Evolutionary conservation across 2,329 filamentous ascomycete genomes (phyloP), one percentile per base, ranked within the genome.

Genomic region (Parasarocladium wereldwijsianum): DNA sequence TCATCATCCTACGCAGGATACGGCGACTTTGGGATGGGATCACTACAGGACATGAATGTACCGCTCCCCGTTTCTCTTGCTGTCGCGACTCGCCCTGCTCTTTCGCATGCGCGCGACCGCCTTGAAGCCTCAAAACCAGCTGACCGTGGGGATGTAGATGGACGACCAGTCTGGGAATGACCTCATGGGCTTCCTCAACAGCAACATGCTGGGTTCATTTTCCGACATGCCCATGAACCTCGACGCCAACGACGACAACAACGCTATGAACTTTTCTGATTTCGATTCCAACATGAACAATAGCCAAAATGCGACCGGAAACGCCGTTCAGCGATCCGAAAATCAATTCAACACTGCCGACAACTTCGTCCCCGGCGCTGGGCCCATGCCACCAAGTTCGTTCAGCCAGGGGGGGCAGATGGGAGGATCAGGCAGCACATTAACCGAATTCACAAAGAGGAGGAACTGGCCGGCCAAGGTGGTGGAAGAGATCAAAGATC

Each of bases 401-500:
- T 55, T 57, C 34, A 41, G 45, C 30, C 47, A 52, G 28, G 35
- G 50, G 17, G 29, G 25, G 9, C 17, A 24, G 10, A n/a, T 24
- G n/a, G 29, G 24, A 15, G 48, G 46, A 36, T 18, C n/a, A 9
- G 50, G 50, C 32, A 64, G 50, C 43, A 62, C 60, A 11, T 43
- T 71, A 38, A 70, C 65, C 36, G 66, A 71, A 45, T 71, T 71
- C 36, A 71, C 66, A 25, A 71, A 71, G 50, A 55, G 67, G 42
- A 58, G 65, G 35, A 70, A 90, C 48, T 94, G 87, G 87, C 79
- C 83, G 11, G 81, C 86, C 49, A 78, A 82, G 40, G 77, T 93
- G 9, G 70, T 94, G 15, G 82, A 92, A 51, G 86, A 93, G 60
- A 62, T 96, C 42, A 81, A 78, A 47, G 87, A 94, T 52, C 72